phyloP scores from a whole-genome alignment of 257 asterid species.

The Solanum okadae region DNA sequence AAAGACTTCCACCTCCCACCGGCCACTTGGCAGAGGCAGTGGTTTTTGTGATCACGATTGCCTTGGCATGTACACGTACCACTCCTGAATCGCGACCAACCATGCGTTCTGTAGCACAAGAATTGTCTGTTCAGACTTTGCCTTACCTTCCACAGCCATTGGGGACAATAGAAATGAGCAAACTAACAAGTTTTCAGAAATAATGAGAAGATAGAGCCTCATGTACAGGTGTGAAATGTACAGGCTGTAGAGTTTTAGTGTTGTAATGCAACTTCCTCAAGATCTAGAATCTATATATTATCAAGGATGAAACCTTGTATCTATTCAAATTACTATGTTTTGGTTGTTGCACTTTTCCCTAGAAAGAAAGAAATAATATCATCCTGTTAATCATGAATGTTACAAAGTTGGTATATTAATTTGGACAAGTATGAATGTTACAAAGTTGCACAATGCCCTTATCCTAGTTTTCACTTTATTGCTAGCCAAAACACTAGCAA shows the following conservation, averaged over 20 bases:
- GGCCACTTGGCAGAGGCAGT: constrained; percentile 60
- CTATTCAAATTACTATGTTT: not conserved
- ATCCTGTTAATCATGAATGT: not conserved
- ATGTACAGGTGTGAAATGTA: not conserved
- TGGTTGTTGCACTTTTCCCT: not conserved
- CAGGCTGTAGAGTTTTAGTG: not conserved
- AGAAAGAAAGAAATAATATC: not conserved
- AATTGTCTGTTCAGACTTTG: constrained; percentile 49
- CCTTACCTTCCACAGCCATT: constrained; percentile 45
- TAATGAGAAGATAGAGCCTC: not conserved
- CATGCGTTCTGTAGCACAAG: constrained; percentile 78
- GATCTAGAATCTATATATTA: not conserved
- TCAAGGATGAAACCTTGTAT: not conserved
- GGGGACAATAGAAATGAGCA: constrained; percentile 32
- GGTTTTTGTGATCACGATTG: constrained; percentile 47
- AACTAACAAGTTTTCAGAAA: constrained; percentile 29
- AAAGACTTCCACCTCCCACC: constrained; percentile 52
- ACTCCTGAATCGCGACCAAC: constrained; percentile 64
- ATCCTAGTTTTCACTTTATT: not conserved
- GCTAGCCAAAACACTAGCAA: not conserved
- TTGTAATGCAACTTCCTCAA: not conserved
- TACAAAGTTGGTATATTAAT: not conserved
- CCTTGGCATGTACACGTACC: constrained; percentile 51
- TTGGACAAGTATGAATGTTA: not conserved
- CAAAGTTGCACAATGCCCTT: not conserved